Percentiles rank a stretch among this genome's conserved stretches.
Conservation (phyloP, 352 stramenopile genomes). For the Phytophthora quininea region DNA sequence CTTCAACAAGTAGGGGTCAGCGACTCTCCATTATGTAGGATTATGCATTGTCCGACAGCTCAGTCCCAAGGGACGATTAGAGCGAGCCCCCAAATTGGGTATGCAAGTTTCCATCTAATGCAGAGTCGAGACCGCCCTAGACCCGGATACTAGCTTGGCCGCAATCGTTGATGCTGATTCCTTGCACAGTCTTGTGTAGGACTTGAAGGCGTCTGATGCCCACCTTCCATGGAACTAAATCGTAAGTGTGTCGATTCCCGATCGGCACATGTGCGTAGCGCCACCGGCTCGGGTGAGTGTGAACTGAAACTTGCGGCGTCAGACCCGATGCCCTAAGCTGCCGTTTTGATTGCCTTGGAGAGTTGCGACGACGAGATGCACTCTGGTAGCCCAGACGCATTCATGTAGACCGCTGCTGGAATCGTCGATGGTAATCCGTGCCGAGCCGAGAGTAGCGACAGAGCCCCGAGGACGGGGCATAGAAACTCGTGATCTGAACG, state of each 20-base stretch:
- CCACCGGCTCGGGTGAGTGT: constrained; percentile 11
- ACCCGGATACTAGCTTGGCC: background rate
- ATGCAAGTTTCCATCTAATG: background rate
- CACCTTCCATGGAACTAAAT: constrained; percentile 23
- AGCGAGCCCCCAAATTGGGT: background rate
- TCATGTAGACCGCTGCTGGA: background rate
- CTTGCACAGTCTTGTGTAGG: constrained; percentile 22
- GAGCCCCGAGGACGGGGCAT: background rate
- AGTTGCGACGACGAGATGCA: background rate
- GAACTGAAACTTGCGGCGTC: background rate
- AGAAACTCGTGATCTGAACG: background rate
- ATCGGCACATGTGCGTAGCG: constrained; percentile 15
- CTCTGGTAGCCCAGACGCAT: background rate
- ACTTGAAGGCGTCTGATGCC: constrained; percentile 19
- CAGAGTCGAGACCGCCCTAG: background rate
- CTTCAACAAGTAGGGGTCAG: background rate
- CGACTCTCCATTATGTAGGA: background rate
- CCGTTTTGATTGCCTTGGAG: background rate
- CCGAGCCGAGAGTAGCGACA: background rate
- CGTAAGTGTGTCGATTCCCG: constrained; percentile 6
- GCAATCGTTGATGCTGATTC: background rate
- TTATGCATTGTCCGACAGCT: background rate
- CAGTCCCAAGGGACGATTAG: background rate
- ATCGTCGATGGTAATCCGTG: background rate
- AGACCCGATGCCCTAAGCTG: background rate